phyloP scores from a whole-genome alignment of 495 filamentous ascomycete species.

The Pseudevernia furfuracea region DNA sequence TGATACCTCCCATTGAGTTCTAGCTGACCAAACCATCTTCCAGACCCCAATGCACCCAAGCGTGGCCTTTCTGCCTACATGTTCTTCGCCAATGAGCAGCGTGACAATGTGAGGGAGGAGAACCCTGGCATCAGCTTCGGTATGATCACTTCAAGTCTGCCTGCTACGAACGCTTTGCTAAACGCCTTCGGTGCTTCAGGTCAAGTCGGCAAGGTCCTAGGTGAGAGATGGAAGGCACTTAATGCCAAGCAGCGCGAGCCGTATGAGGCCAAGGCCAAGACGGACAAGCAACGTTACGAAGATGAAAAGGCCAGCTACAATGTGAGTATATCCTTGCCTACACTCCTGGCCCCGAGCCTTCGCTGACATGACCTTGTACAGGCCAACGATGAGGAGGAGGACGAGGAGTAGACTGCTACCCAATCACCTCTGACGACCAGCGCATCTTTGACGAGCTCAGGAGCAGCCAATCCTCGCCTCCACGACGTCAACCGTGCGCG shows the following conservation, averaged over 20 bases:
- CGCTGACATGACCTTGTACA: conserved; percentile 29
- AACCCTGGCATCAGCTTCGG: conserved; percentile 97
- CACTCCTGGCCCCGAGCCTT: background rate
- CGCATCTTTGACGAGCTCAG: conserved; percentile 6
- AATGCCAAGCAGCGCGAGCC: conserved; percentile 80
- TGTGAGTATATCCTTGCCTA: conserved; percentile 51
- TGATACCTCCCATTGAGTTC: conserved; percentile 6
- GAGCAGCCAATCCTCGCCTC: conserved; percentile 3
- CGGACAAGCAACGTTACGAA: conserved; percentile 98
- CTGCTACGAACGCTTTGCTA: conserved; percentile 7
- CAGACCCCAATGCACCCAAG: conserved; percentile 98
- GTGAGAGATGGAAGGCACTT: conserved; percentile 96
- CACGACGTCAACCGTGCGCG: too few species aligned
- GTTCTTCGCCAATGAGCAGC: conserved; percentile 99
- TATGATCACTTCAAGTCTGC: conserved; percentile 36
- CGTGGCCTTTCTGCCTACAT: conserved; percentile 99
- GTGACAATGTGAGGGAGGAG: conserved; percentile 95
- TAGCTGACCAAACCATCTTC: conserved; percentile 2
- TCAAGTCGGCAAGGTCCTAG: conserved; percentile 94
- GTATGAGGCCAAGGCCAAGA: conserved; percentile 90
- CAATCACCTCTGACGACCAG: conserved; percentile 3
- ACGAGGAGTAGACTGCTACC: conserved; percentile 41
- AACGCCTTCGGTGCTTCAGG: conserved; percentile 43
- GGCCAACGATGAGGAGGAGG: conserved; percentile 45
- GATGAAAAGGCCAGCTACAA: conserved; percentile 92